These are phyloP conservation scores for Phaeotremella fagi DNA, from an alignment of 768 basidiomycete genomes.

Conservation along the genomic window DNA sequence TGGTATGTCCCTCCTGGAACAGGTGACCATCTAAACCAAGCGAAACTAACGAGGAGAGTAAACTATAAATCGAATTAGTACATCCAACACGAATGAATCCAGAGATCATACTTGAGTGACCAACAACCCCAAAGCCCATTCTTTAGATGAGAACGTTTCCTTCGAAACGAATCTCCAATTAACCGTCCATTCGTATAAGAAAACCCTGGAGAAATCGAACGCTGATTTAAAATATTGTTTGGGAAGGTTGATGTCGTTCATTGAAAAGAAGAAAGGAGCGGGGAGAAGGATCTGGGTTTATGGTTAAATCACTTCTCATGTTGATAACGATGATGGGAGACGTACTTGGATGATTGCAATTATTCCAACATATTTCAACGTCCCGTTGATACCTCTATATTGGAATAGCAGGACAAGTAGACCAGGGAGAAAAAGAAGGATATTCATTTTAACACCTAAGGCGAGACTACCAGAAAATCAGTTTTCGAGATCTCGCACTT, in stretches of 20 bases:
- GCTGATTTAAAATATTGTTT: conserved; percentile 65
- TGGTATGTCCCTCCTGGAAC: conserved; percentile 60
- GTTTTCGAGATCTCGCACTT: not conserved
- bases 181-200: conserved; percentile 94
- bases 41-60: conserved; percentile 60
- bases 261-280: conserved; percentile 61
- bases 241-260: conserved; percentile 49
- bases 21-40: conserved; percentile 68
- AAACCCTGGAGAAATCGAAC: conserved; percentile 81
- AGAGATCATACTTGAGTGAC: conserved; percentile 56
- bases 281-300: conserved; percentile 61
- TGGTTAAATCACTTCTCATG: conserved; percentile 42
- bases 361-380: conserved; percentile 19
- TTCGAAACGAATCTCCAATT: conserved; percentile 90
- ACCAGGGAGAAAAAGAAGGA: conserved; percentile 82
- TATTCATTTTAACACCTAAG: conserved; percentile 91
- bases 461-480: conserved; percentile 56
- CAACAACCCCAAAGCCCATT: conserved; percentile 63
- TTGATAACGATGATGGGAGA: not conserved
- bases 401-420: conserved; percentile 77
- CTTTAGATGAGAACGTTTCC: conserved; percentile 63
- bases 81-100: not conserved
- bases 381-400: conserved; percentile 45
- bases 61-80: conserved; percentile 6
- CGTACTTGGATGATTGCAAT: conserved; percentile 41